These are phyloP conservation scores for Kalanchoe fedtschenkoi DNA, from an alignment of 164 flowering plant genomes.

Conservation along the genomic window DNA sequence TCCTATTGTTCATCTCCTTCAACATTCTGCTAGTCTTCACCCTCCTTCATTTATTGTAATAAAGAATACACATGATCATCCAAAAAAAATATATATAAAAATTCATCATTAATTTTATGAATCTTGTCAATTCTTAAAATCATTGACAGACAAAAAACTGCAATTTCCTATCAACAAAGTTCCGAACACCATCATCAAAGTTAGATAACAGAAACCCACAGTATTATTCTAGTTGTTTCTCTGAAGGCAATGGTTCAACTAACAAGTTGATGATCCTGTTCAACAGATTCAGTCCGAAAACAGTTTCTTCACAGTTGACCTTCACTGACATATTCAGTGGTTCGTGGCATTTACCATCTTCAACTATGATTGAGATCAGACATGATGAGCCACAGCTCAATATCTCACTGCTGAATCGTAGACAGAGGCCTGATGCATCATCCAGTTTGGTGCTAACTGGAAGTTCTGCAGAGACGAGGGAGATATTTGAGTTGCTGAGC, in stretches of 20 bases:
- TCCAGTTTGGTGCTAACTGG: slow-evolving; percentile 57
- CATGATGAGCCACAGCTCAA: slow-evolving; percentile 67
- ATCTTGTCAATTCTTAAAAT: too few species aligned
- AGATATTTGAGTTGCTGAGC: slow-evolving; percentile 66
- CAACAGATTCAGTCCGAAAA: slow-evolving; percentile 81
- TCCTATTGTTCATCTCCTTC: too few species aligned
- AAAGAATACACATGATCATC: too few species aligned
- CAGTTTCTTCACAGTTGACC: slow-evolving; percentile 89
- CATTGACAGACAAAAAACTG: too few species aligned
- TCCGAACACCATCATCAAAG: too few species aligned
- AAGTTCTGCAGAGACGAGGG: slow-evolving; percentile 68
- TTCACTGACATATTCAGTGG: slow-evolving; percentile 50
- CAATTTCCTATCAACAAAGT: too few species aligned
- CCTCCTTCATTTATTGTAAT: too few species aligned
- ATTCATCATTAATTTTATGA: too few species aligned
- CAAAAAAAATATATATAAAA: too few species aligned
- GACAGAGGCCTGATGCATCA: slow-evolving; percentile 73
- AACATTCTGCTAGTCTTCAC: too few species aligned
- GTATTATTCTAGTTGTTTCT: background rate
- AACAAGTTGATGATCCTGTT: slow-evolving; percentile 64
- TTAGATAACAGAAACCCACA: background rate
- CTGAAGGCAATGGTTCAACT: slow-evolving; percentile 25
- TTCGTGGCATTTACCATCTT: slow-evolving; percentile 63
- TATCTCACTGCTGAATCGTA: slow-evolving; percentile 76
- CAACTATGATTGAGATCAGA: slow-evolving; percentile 47